These are phyloP conservation scores for Kodamaea suecica DNA, from an alignment of 1,139 yeast species.

Conservation along the genomic window DNA sequence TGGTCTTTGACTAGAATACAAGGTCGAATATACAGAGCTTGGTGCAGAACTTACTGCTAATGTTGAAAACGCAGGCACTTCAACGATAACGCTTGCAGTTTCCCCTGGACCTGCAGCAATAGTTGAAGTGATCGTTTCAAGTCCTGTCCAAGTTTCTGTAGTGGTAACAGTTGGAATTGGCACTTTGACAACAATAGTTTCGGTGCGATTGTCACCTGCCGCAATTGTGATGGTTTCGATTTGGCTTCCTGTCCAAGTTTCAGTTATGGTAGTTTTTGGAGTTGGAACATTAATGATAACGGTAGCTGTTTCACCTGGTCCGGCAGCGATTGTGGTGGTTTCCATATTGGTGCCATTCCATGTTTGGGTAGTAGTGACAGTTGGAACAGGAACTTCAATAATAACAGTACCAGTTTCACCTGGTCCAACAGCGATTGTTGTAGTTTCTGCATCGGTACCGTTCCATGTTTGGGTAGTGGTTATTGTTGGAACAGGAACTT, in stretches of 20 bases:
- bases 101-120: conserved; percentile 9
- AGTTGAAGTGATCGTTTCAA: conserved; percentile 7
- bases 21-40: too few relatives aligned
- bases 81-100: conserved; percentile 9
- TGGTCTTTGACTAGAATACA: too few relatives aligned
- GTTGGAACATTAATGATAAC: conserved; percentile 14
- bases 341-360: conserved; percentile 5
- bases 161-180: conserved; percentile 11
- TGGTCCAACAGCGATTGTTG: conserved; percentile 9
- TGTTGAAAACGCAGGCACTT: conserved; percentile 11
- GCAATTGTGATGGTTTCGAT: conserved; percentile 11
- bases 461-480: conserved; percentile 11
- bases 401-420: conserved; percentile 11
- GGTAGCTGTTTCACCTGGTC: conserved; percentile 14
- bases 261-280: conserved; percentile 15
- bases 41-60: too few relatives aligned
- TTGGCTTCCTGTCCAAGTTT: conserved; percentile 11
- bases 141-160: conserved; percentile 14
- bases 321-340: conserved; percentile 9
- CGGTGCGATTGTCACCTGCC: conserved; percentile 10
- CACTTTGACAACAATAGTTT: conserved; percentile 9
- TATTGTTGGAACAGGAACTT: conserved; percentile 14
- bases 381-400: conserved; percentile 12
- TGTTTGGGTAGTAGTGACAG: conserved; percentile 2
- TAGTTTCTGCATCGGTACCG: conserved; percentile 7